phyloP scores from a whole-genome alignment of 306 rosid genomes.

The Rubus idaeus region DNA sequence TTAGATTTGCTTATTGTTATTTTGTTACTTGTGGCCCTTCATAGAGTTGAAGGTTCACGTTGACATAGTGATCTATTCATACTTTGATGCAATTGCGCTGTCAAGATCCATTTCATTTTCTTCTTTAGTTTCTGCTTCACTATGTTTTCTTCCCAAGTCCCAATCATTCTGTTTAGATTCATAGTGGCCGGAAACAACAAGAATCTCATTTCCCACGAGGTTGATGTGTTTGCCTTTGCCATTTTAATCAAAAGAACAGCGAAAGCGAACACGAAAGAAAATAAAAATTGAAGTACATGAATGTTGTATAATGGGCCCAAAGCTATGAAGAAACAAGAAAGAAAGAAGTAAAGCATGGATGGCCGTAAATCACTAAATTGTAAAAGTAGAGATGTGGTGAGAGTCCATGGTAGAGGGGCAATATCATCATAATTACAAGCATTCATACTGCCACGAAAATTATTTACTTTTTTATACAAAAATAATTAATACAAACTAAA shows the following conservation, averaged over 20 bases:
- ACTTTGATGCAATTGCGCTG: neutral
- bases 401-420: too few species aligned
- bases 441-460: too few species aligned
- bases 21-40: neutral
- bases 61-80: neutral
- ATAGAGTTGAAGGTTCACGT: neutral
- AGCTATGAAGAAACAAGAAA: neutral
- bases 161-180: neutral
- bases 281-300: too few species aligned
- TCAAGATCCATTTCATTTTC: neutral
- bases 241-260: too few species aligned
- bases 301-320: neutral
- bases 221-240: too few species aligned
- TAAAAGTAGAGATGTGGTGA: neutral
- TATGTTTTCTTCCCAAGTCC: neutral
- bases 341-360: neutral
- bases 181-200: neutral
- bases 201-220: neutral
- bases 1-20: neutral
- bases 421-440: too few species aligned
- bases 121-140: neutral
- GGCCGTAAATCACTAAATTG: neutral
- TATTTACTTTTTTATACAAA: too few species aligned
- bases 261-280: too few species aligned
- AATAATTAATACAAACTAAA: too few species aligned